Conservation (phyloP, 1,139 yeast species). For the Zygotorulaspora mrakii region DNA sequence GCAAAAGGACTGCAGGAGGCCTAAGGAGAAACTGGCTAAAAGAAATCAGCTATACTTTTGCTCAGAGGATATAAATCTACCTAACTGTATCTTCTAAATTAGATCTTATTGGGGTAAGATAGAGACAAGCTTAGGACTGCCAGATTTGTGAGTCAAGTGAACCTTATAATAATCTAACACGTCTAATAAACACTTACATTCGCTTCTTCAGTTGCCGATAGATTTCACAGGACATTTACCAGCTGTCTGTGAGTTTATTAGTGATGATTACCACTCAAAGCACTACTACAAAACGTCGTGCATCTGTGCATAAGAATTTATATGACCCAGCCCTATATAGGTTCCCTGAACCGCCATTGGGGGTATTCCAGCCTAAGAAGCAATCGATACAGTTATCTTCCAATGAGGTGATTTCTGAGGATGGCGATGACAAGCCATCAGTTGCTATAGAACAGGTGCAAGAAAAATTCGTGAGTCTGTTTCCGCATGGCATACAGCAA, state of each 20-base stretch:
- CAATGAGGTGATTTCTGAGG: background rate
- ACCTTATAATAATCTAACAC: too few species aligned
- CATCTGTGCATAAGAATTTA: conserved; percentile 25
- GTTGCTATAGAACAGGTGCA: conserved; percentile 5
- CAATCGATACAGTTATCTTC: background rate
- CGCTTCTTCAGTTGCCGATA: background rate
- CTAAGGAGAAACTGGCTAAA: too few species aligned
- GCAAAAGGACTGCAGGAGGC: too few species aligned
- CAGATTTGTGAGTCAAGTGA: too few species aligned
- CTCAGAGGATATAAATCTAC: too few species aligned
- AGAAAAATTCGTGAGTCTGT: conserved; percentile 11
- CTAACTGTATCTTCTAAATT: too few species aligned
- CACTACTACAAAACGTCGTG: conserved; percentile 27
- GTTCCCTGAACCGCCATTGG: conserved; percentile 16
- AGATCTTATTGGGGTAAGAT: too few species aligned
- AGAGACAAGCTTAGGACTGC: too few species aligned
- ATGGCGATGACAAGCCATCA: conserved; percentile 1
- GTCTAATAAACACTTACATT: conserved; percentile 1
- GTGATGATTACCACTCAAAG: conserved; percentile 9
- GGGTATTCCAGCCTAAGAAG: conserved; percentile 20
- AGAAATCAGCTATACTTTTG: too few species aligned
- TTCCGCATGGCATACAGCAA: conserved; percentile 17
- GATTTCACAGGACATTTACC: background rate
- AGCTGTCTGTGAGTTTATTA: background rate
- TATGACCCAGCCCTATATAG: conserved; percentile 26